phyloP scores from a whole-genome alignment of 441 rosid species.

The Eutrema salsugineum region DNA sequence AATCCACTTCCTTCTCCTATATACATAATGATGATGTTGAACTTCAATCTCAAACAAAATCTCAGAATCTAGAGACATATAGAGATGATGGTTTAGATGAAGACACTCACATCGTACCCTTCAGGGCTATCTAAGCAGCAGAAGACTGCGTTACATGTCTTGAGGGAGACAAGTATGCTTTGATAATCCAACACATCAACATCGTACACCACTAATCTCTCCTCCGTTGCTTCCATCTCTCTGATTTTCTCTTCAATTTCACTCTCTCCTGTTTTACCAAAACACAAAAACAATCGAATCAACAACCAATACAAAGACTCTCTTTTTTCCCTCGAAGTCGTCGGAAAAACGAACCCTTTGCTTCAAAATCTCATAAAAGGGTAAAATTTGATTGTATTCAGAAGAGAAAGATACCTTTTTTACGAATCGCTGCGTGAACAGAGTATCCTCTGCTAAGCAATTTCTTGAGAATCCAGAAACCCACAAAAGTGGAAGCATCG shows the following conservation, averaged over 20 bases:
- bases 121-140: slow-evolving; percentile 69
- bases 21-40: neutral
- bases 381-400: neutral
- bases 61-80: neutral
- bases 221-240: slow-evolving; percentile 57
- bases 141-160: slow-evolving; percentile 65
- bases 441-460: slow-evolving; percentile 61
- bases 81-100: neutral
- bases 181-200: slow-evolving; percentile 74
- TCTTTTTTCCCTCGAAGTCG: neutral
- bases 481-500: slow-evolving; percentile 85
- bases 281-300: slow-evolving; percentile 1
- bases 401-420: slow-evolving; percentile 37
- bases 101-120: slow-evolving; percentile 62
- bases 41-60: neutral
- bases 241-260: slow-evolving; percentile 58
- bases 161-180: slow-evolving; percentile 65
- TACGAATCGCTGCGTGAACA: slow-evolving; percentile 76
- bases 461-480: slow-evolving; percentile 79
- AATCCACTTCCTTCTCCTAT: slow-evolving; percentile 43
- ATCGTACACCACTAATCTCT: slow-evolving; percentile 44
- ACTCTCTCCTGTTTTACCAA: slow-evolving; percentile 37
- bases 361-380: neutral
- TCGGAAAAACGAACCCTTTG: neutral
- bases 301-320: neutral